These are phyloP conservation scores for Ceratobasidium sp. DNA, from an alignment of 1,284 basidiomycete genomes.

Conservation along the genomic window DNA sequence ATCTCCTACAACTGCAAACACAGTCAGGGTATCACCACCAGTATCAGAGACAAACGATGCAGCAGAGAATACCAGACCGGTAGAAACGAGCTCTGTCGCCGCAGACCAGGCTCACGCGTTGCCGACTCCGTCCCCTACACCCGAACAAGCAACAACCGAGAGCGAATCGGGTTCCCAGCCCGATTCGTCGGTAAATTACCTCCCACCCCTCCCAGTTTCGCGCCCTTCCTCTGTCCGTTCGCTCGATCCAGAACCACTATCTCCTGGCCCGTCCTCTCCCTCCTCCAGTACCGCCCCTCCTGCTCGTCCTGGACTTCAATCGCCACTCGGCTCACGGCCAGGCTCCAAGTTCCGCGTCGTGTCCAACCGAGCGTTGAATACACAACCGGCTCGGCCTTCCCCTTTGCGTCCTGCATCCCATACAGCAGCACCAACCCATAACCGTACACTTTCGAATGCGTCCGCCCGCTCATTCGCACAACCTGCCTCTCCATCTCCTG, in stretches of 20 bases:
- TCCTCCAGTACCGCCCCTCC: slow-evolving; percentile 50
- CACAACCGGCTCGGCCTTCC: slow-evolving; percentile 38
- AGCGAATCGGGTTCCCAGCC: slow-evolving; percentile 27
- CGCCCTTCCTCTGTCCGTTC: slow-evolving; percentile 17
- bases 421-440: background rate
- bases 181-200: slow-evolving; percentile 1
- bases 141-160: slow-evolving; percentile 20
- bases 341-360: slow-evolving; percentile 46
- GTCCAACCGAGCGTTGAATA: slow-evolving; percentile 36
- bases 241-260: slow-evolving; percentile 11
- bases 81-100: background rate
- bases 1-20: slow-evolving; percentile 11
- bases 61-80: background rate
- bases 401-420: slow-evolving; percentile 29
- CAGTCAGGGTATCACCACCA: background rate
- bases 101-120: slow-evolving; percentile 11
- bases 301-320: slow-evolving; percentile 52
- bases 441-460: slow-evolving; percentile 34
- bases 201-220: slow-evolving; percentile 21
- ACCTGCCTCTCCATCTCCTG: slow-evolving; percentile 27
- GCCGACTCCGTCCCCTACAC: slow-evolving; percentile 32
- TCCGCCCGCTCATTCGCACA: slow-evolving; percentile 28
- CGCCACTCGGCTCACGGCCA: slow-evolving; percentile 43
- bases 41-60: background rate
- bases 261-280: slow-evolving; percentile 25